These are phyloP conservation scores for Grifola frondosa DNA, from an alignment of 1,284 basidiomycete genomes.

Conservation along the genomic window DNA sequence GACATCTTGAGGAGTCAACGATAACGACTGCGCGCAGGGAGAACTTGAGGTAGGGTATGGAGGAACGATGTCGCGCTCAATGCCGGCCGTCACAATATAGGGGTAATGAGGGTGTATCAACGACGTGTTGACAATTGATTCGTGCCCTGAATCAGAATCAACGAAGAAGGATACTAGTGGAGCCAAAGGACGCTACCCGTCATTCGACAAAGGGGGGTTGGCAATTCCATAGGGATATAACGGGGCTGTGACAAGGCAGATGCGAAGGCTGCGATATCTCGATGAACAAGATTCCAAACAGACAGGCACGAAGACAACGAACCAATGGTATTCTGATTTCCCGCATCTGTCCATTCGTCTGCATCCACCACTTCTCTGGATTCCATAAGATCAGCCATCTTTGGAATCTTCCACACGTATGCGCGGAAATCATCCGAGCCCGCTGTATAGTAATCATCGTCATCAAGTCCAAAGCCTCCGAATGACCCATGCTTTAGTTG, in stretches of 20 bases:
- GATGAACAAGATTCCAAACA: conserved; percentile 1
- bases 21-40: conserved; percentile 46
- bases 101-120: conserved; percentile 72
- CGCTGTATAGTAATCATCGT: conserved; percentile 59
- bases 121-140: conserved; percentile 72
- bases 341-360: conserved; percentile 42
- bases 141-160: conserved; percentile 48
- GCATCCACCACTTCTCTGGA: conserved; percentile 41
- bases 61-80: conserved; percentile 67
- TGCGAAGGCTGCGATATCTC: conserved; percentile 45
- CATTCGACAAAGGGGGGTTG: conserved; percentile 54
- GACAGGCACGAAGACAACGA: conserved; percentile 10
- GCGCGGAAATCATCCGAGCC: conserved; percentile 81
- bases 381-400: conserved; percentile 41
- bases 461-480: conserved; percentile 53
- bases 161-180: background rate
- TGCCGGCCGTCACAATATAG: conserved; percentile 64
- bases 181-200: conserved; percentile 41
- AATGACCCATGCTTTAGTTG: conserved; percentile 67
- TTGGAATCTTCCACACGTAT: conserved; percentile 78
- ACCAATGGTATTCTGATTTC: conserved; percentile 40
- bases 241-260: conserved; percentile 35
- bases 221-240: conserved; percentile 55
- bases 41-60: conserved; percentile 61
- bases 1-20: conserved; percentile 44